These are phyloP conservation scores for Lentinus brumalis DNA, from an alignment of 768 basidiomycete genomes.

Conservation along the genomic window DNA sequence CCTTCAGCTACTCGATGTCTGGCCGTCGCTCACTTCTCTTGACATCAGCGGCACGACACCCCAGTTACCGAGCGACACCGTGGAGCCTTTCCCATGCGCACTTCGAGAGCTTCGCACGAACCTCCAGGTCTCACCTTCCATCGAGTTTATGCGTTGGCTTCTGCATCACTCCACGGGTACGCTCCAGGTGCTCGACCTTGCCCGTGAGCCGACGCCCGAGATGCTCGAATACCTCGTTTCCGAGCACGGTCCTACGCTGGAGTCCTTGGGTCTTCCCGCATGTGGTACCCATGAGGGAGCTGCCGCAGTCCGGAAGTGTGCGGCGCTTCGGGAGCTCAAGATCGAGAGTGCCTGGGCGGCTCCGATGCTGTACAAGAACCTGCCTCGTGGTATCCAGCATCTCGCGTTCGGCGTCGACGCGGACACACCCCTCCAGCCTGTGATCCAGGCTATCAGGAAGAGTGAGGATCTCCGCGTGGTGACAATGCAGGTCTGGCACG, in stretches of 20 bases:
- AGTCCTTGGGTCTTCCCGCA: slow-evolving; percentile 59
- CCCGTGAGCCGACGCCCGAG: slow-evolving; percentile 57
- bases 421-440: slow-evolving; percentile 53
- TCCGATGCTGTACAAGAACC: slow-evolving; percentile 45
- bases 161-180: slow-evolving; percentile 55
- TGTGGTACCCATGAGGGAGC: slow-evolving; percentile 52
- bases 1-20: slow-evolving; percentile 63
- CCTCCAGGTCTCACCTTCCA: slow-evolving; percentile 61
- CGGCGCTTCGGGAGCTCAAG: slow-evolving; percentile 52
- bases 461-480: slow-evolving; percentile 47
- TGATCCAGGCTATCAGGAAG: slow-evolving; percentile 56
- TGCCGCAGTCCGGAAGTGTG: slow-evolving; percentile 48
- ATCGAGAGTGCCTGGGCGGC: slow-evolving; percentile 56
- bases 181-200: slow-evolving; percentile 58
- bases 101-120: slow-evolving; percentile 62
- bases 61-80: slow-evolving; percentile 44
- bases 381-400: slow-evolving; percentile 54
- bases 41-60: slow-evolving; percentile 54
- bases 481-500: slow-evolving; percentile 56
- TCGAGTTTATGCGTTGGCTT: slow-evolving; percentile 71
- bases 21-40: slow-evolving; percentile 58
- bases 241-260: slow-evolving; percentile 50
- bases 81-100: slow-evolving; percentile 47
- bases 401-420: slow-evolving; percentile 63
- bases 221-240: slow-evolving; percentile 57